phyloP scores from a whole-genome alignment of 768 basidiomycete species.

The Termitomyces sp. region DNA sequence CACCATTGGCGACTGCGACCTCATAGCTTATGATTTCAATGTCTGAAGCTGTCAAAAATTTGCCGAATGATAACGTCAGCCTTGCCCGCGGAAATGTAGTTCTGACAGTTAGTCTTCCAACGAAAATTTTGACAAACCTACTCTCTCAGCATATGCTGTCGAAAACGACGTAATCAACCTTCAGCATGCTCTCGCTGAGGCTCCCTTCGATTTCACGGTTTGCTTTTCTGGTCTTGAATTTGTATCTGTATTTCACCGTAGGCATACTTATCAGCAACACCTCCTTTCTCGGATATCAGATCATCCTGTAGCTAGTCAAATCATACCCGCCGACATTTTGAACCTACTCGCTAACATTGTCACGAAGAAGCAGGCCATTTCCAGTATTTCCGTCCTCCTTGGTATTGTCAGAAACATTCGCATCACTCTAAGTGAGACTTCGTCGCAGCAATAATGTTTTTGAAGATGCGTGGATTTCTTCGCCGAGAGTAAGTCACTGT shows the following conservation, averaged over 20 bases:
- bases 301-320: conserved; percentile 15
- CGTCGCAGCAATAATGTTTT: neutral
- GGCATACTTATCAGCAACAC: neutral
- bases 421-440: neutral
- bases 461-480: neutral
- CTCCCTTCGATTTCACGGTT: conserved; percentile 21
- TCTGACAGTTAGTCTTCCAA: neutral
- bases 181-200: conserved; percentile 17
- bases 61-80: conserved; percentile 15
- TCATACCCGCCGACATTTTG: conserved; percentile 11
- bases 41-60: neutral
- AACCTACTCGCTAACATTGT: conserved; percentile 16
- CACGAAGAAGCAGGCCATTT: conserved; percentile 20
- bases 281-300: conserved; percentile 15
- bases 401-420: neutral
- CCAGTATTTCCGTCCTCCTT: conserved; percentile 14
- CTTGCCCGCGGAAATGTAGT: conserved; percentile 21
- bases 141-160: conserved; percentile 14
- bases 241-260: neutral
- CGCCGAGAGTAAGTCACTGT: neutral
- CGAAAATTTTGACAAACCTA: neutral
- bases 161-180: conserved; percentile 18
- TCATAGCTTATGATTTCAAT: too few species aligned
- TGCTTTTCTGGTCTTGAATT: neutral
- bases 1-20: neutral